phyloP scores from a whole-genome alignment of 2,329 filamentous ascomycete genomes.

The Coniochaeta sp. region DNA sequence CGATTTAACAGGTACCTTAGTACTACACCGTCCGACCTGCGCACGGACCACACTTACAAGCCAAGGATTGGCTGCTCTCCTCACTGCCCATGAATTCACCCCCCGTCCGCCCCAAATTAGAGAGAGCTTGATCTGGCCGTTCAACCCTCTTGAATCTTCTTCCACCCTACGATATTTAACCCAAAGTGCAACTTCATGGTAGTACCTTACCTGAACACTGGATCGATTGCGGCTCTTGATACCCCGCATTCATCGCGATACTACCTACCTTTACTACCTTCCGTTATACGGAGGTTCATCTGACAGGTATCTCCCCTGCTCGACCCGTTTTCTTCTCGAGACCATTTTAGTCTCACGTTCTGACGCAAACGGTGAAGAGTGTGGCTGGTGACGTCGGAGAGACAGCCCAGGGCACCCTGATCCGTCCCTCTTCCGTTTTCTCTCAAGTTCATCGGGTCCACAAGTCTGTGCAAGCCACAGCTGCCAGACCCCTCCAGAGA shows the following conservation, averaged over 20 bases:
- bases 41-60: too few relatives aligned
- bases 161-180: too few relatives aligned
- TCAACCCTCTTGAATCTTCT: too few relatives aligned
- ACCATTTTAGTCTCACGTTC: background rate
- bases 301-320: background rate
- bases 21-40: too few relatives aligned
- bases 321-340: background rate
- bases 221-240: background rate
- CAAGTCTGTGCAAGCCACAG: background rate
- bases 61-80: too few relatives aligned
- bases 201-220: too few relatives aligned
- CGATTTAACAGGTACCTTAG: too few relatives aligned
- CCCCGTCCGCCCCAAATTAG: too few relatives aligned
- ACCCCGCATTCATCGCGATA: background rate
- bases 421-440: background rate
- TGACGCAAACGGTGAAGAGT: background rate
- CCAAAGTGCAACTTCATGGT: too few relatives aligned
- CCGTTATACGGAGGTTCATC: too few relatives aligned
- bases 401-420: background rate
- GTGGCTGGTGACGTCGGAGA: background rate
- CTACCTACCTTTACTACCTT: background rate
- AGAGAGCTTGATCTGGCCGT: too few relatives aligned
- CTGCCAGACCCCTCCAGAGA: background rate
- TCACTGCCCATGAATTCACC: too few relatives aligned
- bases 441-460: background rate